A percentile compares a stretch with the other conserved stretches of the same genome.
Conservation (phyloP, 371 early-diverging fungal genomes). For the Mortierella sp. region DNA sequence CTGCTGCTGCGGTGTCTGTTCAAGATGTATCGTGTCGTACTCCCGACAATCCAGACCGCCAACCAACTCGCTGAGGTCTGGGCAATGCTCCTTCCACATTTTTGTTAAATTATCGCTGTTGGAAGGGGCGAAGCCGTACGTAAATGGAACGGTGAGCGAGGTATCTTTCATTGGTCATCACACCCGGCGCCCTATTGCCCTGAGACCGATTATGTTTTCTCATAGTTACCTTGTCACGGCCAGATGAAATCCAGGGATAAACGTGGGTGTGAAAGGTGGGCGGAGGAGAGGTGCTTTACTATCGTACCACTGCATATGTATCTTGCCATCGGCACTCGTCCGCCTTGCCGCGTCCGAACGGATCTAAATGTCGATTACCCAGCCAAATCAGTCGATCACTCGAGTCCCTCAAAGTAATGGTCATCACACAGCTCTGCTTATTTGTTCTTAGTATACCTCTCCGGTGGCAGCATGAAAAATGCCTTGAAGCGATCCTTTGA, state of each 20-base stretch:
- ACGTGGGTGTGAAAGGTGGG: constrained; percentile 50
- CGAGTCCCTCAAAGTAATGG: no score
- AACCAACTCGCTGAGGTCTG: constrained; percentile 16
- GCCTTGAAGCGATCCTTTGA: constrained; percentile 27
- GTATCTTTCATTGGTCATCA: no score
- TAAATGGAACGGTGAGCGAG: no score
- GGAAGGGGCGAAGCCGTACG: background rate
- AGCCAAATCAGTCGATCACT: no score
- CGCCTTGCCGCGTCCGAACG: background rate
- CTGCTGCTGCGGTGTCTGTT: background rate
- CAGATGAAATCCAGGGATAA: constrained; percentile 46
- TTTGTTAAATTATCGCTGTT: constrained; percentile 18
- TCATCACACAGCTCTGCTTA: no score
- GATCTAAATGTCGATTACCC: background rate
- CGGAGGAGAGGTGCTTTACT: constrained; percentile 39
- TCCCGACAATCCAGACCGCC: constrained; percentile 45
- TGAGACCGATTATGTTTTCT: no score
- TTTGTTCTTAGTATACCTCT: constrained; percentile 12
- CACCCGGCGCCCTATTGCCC: no score
- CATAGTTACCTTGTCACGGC: constrained; percentile 43
- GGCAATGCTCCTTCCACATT: constrained; percentile 40
- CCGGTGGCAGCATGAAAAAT: constrained; percentile 8
- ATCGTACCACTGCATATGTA: constrained; percentile 46
- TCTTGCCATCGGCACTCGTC: background rate
- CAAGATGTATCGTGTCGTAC: background rate